phyloP scores from a whole-genome alignment of 805 yeast species.

The Candida namnaoensis region DNA sequence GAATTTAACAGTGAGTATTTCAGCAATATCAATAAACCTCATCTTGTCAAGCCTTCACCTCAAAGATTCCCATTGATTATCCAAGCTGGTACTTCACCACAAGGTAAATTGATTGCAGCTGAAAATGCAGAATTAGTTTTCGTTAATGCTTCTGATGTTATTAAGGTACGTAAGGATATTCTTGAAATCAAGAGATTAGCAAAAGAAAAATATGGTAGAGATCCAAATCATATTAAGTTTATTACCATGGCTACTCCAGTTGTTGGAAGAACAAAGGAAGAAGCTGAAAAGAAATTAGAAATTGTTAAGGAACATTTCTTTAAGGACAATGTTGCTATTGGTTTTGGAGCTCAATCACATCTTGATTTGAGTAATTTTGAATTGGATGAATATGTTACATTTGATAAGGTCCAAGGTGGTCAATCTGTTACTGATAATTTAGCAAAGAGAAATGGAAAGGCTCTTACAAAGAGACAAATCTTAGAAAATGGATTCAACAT shows the following conservation, averaged over 20 bases:
- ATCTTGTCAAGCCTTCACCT: constrained; percentile 29
- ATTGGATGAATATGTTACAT: constrained; percentile 25
- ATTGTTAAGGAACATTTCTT: constrained; percentile 23
- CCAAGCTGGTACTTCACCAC: constrained; percentile 34
- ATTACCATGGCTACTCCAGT: constrained; percentile 28
- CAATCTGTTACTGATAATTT: constrained; percentile 23
- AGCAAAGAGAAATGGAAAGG: constrained; percentile 12
- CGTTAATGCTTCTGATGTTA: constrained; percentile 26
- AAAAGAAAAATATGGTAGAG: constrained; percentile 24
- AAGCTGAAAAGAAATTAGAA: constrained; percentile 25
- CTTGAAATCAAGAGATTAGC: constrained; percentile 24
- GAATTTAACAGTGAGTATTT: constrained; percentile 28
- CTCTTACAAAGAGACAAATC: constrained; percentile 17
- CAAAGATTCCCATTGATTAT: constrained; percentile 34
- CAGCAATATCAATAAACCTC: constrained; percentile 30
- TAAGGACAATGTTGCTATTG: constrained; percentile 33
- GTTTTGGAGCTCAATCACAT: constrained; percentile 38
- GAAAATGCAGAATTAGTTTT: constrained; percentile 34
- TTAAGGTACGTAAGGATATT: constrained; percentile 20
- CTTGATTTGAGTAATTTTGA: constrained; percentile 27
- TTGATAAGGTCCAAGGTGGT: constrained; percentile 23
- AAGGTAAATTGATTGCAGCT: constrained; percentile 33
- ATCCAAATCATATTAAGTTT: constrained; percentile 28
- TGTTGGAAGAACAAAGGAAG: constrained; percentile 30
- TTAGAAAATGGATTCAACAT: constrained; percentile 25